Conservation (phyloP, 371 early-diverging fungal genomes). For the Chytridium lagenaria region DNA sequence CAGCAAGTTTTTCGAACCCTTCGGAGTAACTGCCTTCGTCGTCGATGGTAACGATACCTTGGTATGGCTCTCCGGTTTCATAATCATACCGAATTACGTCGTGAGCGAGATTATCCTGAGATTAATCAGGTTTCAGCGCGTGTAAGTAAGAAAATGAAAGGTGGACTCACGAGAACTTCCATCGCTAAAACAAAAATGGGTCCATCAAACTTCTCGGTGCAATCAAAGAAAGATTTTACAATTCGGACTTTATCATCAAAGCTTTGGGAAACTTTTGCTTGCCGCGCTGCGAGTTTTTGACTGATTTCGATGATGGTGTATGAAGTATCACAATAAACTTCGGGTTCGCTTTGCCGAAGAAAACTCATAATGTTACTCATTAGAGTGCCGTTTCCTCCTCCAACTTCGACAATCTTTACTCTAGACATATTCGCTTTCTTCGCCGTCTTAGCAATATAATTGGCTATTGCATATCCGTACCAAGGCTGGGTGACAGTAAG, state of each 20-base stretch:
- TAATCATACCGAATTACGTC: constrained; percentile 89
- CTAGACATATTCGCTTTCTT: constrained; percentile 62
- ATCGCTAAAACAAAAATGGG: constrained; percentile 91
- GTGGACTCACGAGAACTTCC: constrained; percentile 81
- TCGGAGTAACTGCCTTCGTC: constrained; percentile 84
- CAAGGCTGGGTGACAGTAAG: constrained; percentile 32
- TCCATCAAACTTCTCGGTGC: constrained; percentile 73
- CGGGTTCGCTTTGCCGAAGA: constrained; percentile 76
- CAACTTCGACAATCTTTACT: constrained; percentile 92
- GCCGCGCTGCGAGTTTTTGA: constrained; percentile 68
- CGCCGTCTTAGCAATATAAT: constrained; percentile 83
- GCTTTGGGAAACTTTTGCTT: constrained; percentile 17
- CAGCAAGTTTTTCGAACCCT: constrained; percentile 79
- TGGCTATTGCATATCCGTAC: constrained; percentile 82
- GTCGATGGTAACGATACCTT: constrained; percentile 83
- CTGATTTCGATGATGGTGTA: constrained; percentile 95
- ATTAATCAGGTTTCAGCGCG: not conserved
- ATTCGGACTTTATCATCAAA: constrained; percentile 48
- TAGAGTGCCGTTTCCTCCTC: constrained; percentile 96
- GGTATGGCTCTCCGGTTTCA: constrained; percentile 71
- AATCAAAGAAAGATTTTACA: constrained; percentile 92
- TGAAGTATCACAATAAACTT: constrained; percentile 75
- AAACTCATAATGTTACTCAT: constrained; percentile 93
- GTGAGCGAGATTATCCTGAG: constrained; percentile 92
- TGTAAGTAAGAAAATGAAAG: not conserved